Evolutionary conservation across 768 basidiomycete genomes (phyloP).

Genomic region (Lactarius sanguifluus): DNA sequence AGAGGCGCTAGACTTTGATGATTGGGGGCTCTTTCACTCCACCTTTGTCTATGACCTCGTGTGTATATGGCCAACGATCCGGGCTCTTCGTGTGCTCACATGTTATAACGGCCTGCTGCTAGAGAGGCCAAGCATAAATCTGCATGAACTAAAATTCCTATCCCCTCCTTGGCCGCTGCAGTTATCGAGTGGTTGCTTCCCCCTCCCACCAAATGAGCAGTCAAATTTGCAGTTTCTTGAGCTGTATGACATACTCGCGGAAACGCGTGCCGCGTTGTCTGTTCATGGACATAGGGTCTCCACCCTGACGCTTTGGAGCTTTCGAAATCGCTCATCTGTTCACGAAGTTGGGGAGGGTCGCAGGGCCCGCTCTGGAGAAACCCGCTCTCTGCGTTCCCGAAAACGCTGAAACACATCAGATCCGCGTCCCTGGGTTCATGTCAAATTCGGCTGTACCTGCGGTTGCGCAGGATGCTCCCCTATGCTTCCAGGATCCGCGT

Average conservation of each 20-base stretch:
- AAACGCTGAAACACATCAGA: conserved; percentile 18
- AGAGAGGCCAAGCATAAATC: background rate
- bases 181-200: conserved; percentile 21
- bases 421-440: conserved; percentile 10
- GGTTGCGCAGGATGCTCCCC: conserved; percentile 3
- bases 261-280: background rate
- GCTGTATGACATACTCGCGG: conserved; percentile 8
- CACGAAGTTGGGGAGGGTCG: background rate
- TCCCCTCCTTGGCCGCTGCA: background rate
- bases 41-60: conserved; percentile 14
- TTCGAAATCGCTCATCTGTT: conserved; percentile 14
- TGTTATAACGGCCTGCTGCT: background rate
- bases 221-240: conserved; percentile 14
- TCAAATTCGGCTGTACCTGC: background rate
- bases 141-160: conserved; percentile 19
- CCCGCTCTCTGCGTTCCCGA: conserved; percentile 13
- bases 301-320: conserved; percentile 12
- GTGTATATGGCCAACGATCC: conserved; percentile 16
- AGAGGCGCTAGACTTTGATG: conserved; percentile 11
- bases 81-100: conserved; percentile 14
- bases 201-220: background rate
- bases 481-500: conserved; percentile 9
- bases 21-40: background rate
- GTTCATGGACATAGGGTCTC: conserved; percentile 7
- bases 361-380: conserved; percentile 16